Percentiles rank a stretch among this genome's conserved stretches.
Evolutionary conservation across 1,284 basidiomycete genomes (phyloP).

Genomic region (Cryptococcus jaspeensis): DNA sequence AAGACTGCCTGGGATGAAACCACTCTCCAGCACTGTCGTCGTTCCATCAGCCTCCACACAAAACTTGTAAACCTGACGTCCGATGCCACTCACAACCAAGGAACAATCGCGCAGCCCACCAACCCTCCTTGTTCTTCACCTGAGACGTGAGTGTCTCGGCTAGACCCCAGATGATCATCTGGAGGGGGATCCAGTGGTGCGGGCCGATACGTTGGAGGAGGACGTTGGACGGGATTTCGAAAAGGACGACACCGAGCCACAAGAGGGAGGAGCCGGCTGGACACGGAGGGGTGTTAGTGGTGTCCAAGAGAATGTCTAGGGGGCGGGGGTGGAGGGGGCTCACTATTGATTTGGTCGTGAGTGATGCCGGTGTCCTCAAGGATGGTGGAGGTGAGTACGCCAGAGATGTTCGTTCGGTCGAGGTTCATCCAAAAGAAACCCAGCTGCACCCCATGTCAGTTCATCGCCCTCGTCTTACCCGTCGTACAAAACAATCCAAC

Average conservation of each 20-base stretch:
- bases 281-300: not conserved
- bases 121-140: constrained; percentile 12
- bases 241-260: constrained; percentile 42
- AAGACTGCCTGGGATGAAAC: constrained; percentile 27
- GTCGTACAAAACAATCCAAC: not conserved
- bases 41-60: constrained; percentile 61
- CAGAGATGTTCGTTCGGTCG: constrained; percentile 28
- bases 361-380: constrained; percentile 34
- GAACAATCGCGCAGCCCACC: constrained; percentile 35
- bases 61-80: too few species aligned
- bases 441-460: too few species aligned
- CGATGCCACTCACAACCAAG: constrained; percentile 60
- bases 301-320: too few species aligned
- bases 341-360: constrained; percentile 41
- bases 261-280: constrained; percentile 32
- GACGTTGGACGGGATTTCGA: constrained; percentile 43
- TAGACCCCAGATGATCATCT: constrained; percentile 8
- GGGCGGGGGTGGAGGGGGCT: not conserved
- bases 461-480: too few species aligned
- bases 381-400: constrained; percentile 24
- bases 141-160: not conserved
- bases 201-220: constrained; percentile 31
- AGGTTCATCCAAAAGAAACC: constrained; percentile 6
- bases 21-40: constrained; percentile 63
- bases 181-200: not conserved